A percentile compares a stretch with the other conserved stretches of the same genome.
Conservation (phyloP, 2,329 filamentous ascomycete genomes). For the Lachnellula arida region DNA sequence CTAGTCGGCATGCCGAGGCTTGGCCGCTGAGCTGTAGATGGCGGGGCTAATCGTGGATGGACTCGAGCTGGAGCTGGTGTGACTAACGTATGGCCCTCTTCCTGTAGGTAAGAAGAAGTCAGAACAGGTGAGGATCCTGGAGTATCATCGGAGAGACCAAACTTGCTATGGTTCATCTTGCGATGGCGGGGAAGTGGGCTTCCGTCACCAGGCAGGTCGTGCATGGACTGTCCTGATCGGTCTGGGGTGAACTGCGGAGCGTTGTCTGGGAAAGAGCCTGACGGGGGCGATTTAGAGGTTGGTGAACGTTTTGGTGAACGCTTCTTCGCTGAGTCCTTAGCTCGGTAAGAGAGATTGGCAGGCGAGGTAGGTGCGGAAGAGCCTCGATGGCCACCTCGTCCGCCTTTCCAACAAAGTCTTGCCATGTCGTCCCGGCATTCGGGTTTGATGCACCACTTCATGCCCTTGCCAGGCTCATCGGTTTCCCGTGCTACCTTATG, state of each 20-base stretch:
- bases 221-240: conserved; percentile 39
- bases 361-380: conserved; percentile 68
- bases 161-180: conserved; percentile 39
- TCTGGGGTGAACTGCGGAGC: conserved; percentile 53
- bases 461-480: conserved; percentile 95
- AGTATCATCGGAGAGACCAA: conserved; percentile 44
- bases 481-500: conserved; percentile 88
- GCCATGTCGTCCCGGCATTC: conserved; percentile 85
- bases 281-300: conserved; percentile 50
- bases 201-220: conserved; percentile 42
- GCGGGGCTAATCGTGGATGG: conserved; percentile 70
- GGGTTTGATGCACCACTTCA: conserved; percentile 95
- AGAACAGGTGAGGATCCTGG: conserved; percentile 54
- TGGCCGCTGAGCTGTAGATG: conserved; percentile 74
- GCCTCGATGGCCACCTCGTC: conserved; percentile 59
- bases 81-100: conserved; percentile 57
- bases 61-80: conserved; percentile 71
- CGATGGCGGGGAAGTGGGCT: conserved; percentile 58
- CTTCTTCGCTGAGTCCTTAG: conserved; percentile 51
- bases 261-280: conserved; percentile 43
- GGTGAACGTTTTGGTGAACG: conserved; percentile 48
- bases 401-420: conserved; percentile 47
- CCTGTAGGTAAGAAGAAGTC: conserved; percentile 57
- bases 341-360: conserved; percentile 51
- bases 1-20: conserved; percentile 84